Evolutionary conservation across 2,329 filamentous ascomycete genomes (phyloP), one percentile per base, ranked within the genome.

Genomic region (Gyromitra esculenta): DNA sequence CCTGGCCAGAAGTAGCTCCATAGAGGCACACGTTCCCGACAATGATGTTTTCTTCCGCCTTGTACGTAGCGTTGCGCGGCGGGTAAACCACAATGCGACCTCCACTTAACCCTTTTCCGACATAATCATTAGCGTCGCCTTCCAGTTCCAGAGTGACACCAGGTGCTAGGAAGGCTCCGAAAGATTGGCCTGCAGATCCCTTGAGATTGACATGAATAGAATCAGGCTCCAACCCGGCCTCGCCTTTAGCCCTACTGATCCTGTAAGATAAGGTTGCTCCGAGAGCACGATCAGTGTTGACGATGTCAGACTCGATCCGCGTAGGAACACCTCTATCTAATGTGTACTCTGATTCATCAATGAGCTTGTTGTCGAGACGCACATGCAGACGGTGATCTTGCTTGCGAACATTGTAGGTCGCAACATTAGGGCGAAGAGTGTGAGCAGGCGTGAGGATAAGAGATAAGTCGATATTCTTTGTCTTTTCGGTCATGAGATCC

Each of bases 391-490:
- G 91, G 85, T 98, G 95, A 81, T 98, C 95, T 85, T 98, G 95
- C 88, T 97, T 97, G 84, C 95, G 92, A 75, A 97, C 94, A 82
- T 97, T 97, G 89, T 97, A 97, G 9, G 94, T 97, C 50, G 95
- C 94, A 73, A 97, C 95, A 78, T 94, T 94, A 68, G 94, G 94
- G 77, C 95, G 92, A 67, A 97, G 91, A 80, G 94, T 96, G 85
- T 98, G 94, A n/a, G 95, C 95, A 2, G 95, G 95, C 0, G 94
- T 97, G 66, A 98, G 86, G 81, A 98, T 96, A 72, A 97, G 89
- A 54, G 93, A 97, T 77, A 97, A 86, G 81, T 97, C 95, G 80
- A 97, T 94, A 84, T 97, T 97, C 84, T 92, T 89, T 45, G 94
- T 97, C 88, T 97, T 97, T 73, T 89, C 88, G 43, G 91, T 96